A percentile compares a stretch with the other conserved stretches of the same genome.
These are phyloP conservation scores for Fusarium compactum DNA, from an alignment of 2,329 filamentous ascomycete genomes.

Conservation along the genomic window DNA sequence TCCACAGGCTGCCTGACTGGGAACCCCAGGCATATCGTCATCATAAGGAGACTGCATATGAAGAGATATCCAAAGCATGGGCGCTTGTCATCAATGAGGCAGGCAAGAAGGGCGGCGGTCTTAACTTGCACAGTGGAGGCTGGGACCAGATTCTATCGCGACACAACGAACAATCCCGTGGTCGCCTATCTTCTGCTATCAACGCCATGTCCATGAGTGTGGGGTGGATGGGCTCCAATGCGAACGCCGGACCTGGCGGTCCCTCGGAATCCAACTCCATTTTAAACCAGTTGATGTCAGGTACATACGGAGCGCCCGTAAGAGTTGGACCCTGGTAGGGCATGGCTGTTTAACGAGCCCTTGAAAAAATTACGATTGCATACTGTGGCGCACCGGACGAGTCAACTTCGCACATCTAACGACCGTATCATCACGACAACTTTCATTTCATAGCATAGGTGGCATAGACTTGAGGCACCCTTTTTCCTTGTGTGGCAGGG, in stretches of 20 bases:
- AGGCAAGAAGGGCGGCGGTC: conserved; percentile 89
- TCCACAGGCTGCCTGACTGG: conserved; percentile 92
- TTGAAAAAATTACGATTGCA: conserved; percentile 40
- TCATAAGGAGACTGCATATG: conserved; percentile 95
- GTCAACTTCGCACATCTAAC: conserved; percentile 49
- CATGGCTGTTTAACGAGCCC: conserved; percentile 1
- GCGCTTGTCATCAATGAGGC: conserved; percentile 90
- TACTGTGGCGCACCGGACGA: conserved; percentile 44
- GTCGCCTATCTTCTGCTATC: conserved; percentile 83
- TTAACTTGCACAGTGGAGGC: conserved; percentile 86
- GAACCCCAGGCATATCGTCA: conserved; percentile 88
- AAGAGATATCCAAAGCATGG: conserved; percentile 96
- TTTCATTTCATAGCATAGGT: conserved; percentile 52
- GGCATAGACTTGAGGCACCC: conserved; percentile 54
- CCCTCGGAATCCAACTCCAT: conserved; percentile 66
- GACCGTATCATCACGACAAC: conserved; percentile 51
- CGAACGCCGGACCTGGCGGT: conserved; percentile 41
- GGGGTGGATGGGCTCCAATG: conserved; percentile 76
- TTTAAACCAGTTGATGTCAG: conserved; percentile 71
- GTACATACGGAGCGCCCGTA: conserved; percentile 70
- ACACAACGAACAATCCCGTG: conserved; percentile 88
- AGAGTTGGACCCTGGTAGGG: conserved; percentile 71
- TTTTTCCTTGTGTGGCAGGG: conserved; percentile 47
- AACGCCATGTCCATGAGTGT: conserved; percentile 79
- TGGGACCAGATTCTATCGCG: conserved; percentile 91